These are phyloP conservation scores for Ormosia emarginata DNA, from an alignment of 306 rosid genomes.

Conservation along the genomic window DNA sequence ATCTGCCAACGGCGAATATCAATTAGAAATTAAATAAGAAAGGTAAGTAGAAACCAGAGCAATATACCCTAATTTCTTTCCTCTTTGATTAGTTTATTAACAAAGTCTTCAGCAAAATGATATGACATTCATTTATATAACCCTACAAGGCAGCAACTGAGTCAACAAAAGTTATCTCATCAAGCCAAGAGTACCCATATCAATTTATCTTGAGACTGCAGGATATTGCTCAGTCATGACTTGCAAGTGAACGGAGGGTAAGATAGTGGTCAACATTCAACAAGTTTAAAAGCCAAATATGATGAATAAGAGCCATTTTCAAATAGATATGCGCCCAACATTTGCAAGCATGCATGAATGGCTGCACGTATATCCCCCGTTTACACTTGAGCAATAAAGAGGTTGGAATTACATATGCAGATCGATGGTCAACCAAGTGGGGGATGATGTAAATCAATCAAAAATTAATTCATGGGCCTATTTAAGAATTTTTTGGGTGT, in stretches of 20 bases:
- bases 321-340: background rate
- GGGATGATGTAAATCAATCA: background rate
- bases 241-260: background rate
- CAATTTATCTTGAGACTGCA: background rate
- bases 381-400: background rate
- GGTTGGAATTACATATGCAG: background rate
- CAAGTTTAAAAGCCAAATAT: background rate
- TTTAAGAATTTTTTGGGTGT: background rate
- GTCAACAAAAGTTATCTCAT: conserved; percentile 16
- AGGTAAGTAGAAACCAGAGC: background rate
- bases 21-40: background rate
- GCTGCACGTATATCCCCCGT: conserved; percentile 1
- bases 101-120: background rate
- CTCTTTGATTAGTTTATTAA: background rate
- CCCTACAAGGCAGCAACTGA: background rate
- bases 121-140: background rate
- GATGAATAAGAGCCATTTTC: background rate
- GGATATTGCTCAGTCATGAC: background rate
- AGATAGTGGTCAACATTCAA: conserved; percentile 18
- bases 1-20: background rate
- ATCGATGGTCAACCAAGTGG: background rate
- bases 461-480: background rate
- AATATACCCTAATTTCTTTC: background rate
- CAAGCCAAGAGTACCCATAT: background rate
- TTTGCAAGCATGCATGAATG: conserved; percentile 8